Percentiles rank a stretch among this genome's conserved stretches.
These are phyloP conservation scores for Emergomyces africanus DNA, from an alignment of 2,329 filamentous ascomycete genomes.

Conservation along the genomic window DNA sequence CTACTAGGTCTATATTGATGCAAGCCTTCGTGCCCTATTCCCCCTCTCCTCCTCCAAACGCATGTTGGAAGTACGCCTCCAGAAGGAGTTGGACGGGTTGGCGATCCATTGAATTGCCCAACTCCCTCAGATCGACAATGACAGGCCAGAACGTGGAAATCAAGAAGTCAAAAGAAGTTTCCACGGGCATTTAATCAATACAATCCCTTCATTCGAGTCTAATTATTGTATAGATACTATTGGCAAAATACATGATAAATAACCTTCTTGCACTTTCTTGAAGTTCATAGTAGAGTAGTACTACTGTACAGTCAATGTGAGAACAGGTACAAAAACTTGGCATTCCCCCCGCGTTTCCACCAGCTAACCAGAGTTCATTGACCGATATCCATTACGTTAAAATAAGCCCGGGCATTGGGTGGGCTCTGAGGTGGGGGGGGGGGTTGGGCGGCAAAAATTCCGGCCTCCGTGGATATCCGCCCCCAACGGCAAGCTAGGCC, in stretches of 20 bases:
- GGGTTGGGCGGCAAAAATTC: constrained; percentile 4
- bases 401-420: background rate
- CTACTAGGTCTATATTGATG: background rate
- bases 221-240: background rate
- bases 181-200: background rate
- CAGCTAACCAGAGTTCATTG: background rate
- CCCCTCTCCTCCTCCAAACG: background rate
- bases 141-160: background rate
- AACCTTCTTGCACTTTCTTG: background rate
- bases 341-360: background rate
- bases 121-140: background rate
- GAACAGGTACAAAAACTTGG: background rate
- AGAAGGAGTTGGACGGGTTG: background rate
- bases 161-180: background rate
- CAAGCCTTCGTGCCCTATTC: background rate
- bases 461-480: constrained; percentile 5
- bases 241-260: background rate
- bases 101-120: background rate
- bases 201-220: background rate
- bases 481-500: background rate
- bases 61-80: background rate
- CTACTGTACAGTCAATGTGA: too few species aligned
- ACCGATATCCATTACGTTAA: background rate
- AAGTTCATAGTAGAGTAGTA: too few species aligned
- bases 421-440: background rate